Conservation (phyloP, 1,284 basidiomycete species). For the Boletus semigastroideus region DNA sequence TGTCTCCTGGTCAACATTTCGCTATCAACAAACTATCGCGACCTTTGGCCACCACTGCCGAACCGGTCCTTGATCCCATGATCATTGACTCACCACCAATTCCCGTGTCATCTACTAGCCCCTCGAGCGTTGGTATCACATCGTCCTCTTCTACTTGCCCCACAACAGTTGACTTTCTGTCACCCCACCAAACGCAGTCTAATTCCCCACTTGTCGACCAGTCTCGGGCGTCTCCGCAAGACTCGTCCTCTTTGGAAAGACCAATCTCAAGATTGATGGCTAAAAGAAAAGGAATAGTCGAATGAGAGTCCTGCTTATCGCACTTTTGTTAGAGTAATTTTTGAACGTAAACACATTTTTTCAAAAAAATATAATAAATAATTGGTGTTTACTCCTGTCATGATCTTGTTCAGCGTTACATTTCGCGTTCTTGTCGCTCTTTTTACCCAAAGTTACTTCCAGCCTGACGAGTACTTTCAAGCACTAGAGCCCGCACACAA, state of each 20-base stretch:
- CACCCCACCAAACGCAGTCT: conserved; percentile 31
- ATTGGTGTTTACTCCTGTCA: not conserved
- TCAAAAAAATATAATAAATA: conserved; percentile 1
- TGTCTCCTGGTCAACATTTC: conserved; percentile 11
- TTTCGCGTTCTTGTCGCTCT: conserved; percentile 64
- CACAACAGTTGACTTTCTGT: conserved; percentile 38
- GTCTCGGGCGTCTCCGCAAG: not conserved
- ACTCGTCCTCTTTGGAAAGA: conserved; percentile 33
- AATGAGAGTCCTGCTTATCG: not conserved
- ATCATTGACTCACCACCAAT: conserved; percentile 28
- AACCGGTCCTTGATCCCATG: conserved; percentile 2
- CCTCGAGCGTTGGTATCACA: conserved; percentile 2
- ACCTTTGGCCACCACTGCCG: conserved; percentile 1
- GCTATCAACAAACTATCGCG: conserved; percentile 15
- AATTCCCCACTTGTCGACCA: conserved; percentile 13
- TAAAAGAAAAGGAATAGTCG: conserved; percentile 4
- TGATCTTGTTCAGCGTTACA: conserved; percentile 37
- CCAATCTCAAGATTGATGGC: conserved; percentile 43
- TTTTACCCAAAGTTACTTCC: conserved; percentile 85
- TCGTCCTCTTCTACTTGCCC: conserved; percentile 6
- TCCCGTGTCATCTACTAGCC: conserved; percentile 7
- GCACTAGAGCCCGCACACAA: conserved; percentile 90
- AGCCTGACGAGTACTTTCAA: conserved; percentile 98
- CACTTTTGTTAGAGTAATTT: not conserved
- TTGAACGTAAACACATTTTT: not conserved